Evolutionary conservation across 805 yeast genomes (phyloP).

Genomic region (Middelhovenomyces tepae): DNA sequence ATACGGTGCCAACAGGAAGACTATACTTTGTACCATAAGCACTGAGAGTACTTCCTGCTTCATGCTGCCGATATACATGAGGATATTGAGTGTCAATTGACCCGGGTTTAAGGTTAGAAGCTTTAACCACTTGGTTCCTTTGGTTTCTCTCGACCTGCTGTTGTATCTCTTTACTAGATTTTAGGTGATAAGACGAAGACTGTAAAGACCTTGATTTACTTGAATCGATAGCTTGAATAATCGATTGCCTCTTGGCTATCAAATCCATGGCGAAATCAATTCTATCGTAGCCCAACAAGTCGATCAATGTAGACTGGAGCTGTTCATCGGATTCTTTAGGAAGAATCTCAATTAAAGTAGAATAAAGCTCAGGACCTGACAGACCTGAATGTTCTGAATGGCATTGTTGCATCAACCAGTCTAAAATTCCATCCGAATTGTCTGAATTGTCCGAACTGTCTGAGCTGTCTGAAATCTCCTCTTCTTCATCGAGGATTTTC

Average conservation of each 20-base stretch:
- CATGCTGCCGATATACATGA: constrained; percentile 71
- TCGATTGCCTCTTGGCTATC: constrained; percentile 31
- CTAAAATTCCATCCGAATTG: background rate
- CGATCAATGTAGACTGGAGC: constrained; percentile 65
- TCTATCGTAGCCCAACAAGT: constrained; percentile 77
- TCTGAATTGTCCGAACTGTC: background rate
- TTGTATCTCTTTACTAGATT: constrained; percentile 14
- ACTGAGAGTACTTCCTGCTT: constrained; percentile 60
- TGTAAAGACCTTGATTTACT: constrained; percentile 15
- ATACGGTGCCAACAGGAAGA: constrained; percentile 71
- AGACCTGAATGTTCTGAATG: constrained; percentile 2
- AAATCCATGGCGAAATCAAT: constrained; percentile 67
- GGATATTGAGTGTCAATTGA: constrained; percentile 54
- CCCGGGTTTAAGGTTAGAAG: constrained; percentile 21
- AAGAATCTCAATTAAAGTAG: constrained; percentile 6
- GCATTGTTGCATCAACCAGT: constrained; percentile 1
- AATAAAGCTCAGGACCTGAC: constrained; percentile 4
- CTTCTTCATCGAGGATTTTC: constrained; percentile 1
- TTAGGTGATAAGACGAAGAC: constrained; percentile 14
- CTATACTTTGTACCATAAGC: constrained; percentile 73
- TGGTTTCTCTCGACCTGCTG: constrained; percentile 17
- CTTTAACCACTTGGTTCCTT: constrained; percentile 15
- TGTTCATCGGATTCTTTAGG: constrained; percentile 40
- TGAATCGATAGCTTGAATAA: constrained; percentile 23
- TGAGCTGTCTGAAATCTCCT: background rate